Base-by-base conservation (phyloP, 2,329 filamentous ascomycete genomes). In the Aspergillus puulaauensis region DNA sequence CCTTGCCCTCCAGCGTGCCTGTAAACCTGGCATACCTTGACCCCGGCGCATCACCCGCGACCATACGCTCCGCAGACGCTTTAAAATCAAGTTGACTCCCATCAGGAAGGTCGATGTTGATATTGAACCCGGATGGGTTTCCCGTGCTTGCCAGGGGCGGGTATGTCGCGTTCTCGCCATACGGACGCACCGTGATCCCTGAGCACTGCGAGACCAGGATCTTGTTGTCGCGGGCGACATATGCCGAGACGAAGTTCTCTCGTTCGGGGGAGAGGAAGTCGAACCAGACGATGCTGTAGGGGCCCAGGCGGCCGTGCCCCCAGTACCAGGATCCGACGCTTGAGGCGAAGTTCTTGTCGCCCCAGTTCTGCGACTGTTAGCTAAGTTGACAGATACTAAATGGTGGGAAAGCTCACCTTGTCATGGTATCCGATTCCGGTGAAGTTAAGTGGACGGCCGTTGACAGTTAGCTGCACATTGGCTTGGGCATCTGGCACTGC, bases 261-360 rank as follows among this genome's bases (percentile, higher is more conserved):
- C 44, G 21, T n/a, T 50, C n/a, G 6, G 47, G 52, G 8, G 47
- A 21, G 24, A 76, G 48, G 1, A 68, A 62, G 52, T 75, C 71
- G 60, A 79, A 78, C 77, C 77, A 81, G n/a, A 80, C 75, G 37
- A 80, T 62, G 4, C 74, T 73, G 67, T 79, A 80, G 0, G 68
- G 65, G 0, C 76, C 77, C 2, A 79, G 52, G 12, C 66, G 68
- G 8, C 68, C 76, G 57, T 80, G 79, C 21, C 79, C 78, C 78
- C 77, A 80, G 65, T 79, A 79, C 75, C 75, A 79, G 33, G 68
- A 73, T 33, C 59, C 54, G 8, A 75, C 63, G 15, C 62, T 39
- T 1, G 27, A 54, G 11, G 54, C 23, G 55, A 80, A 76, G 2
- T 73, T 69, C 39, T 59, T 58, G 60, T 75, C 68, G 9, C 73